Base-by-base conservation (phyloP, 2,329 filamentous ascomycete species). In the Penicillium verrucosum region DNA sequence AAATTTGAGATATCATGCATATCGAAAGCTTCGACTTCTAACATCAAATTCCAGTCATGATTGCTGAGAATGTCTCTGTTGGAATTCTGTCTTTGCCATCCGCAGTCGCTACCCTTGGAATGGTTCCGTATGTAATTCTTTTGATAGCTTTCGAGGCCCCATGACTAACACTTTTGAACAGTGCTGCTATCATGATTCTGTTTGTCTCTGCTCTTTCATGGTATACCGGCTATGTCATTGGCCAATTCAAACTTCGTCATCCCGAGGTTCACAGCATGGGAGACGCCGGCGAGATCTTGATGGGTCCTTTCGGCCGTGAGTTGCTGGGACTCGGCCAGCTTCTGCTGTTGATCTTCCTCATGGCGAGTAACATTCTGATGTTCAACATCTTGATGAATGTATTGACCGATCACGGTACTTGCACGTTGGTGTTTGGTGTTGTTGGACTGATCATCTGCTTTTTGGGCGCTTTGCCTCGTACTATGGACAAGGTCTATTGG, bases 331-430 rank as follows among this genome's bases (percentile, higher is more conserved):
- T 78, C 57, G 85, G 82, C 63, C 86, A 88, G 62, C 73, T 82
- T 1, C 71, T 89, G 16, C 83, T 89, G 67, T 75, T 89, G 37
- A 76, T 87, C 56, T 88, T 90, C 74, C 81, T 88, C 57, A 85
- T 87, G 71, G 86, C 82, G 27, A 88, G 86, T n/a, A 88, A 90
- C 72, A 80, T 88, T 53, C 75, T 89, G 57, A 88, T 85, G 0
- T 89, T 89, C 59, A 81, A 81, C 30, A 86, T 89, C 63, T 83
- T 86, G 65, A 82, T 89, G 71, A 85, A 85, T 63, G 84, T 81
- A 46, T 76, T 90, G 42, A 85, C 85, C 7, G 72, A 82, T 4
- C 81, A 87, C 58, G 82, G 78, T 0, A 79, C 81, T 1, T 89
- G 86, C 71, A 85, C 84, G 4, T 82, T 89, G 51, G 75, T 84